phyloP scores from a whole-genome alignment of 2,329 filamentous ascomycete species.

The Penicillium verrucosum region DNA sequence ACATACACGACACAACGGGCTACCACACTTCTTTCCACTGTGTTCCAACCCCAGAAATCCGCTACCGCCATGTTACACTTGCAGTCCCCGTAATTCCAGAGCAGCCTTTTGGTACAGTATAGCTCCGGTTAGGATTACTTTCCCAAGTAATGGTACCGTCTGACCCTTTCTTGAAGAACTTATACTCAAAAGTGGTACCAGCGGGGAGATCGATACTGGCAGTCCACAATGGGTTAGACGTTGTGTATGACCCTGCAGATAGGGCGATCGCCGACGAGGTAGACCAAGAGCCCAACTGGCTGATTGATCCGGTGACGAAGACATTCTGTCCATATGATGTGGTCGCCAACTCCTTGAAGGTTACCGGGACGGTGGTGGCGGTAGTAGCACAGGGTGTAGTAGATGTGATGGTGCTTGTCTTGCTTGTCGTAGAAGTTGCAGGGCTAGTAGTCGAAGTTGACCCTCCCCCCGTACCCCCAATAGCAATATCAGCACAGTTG shows the following conservation, averaged over 20 bases:
- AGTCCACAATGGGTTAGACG: background rate
- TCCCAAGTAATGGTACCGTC: background rate
- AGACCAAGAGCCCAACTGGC: background rate
- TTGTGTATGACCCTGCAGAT: background rate
- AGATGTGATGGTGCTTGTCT: background rate
- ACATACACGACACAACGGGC: background rate
- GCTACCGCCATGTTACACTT: background rate
- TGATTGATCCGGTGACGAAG: background rate
- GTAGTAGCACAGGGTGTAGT: background rate
- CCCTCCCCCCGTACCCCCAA: slow-evolving; percentile 22
- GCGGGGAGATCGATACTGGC: background rate
- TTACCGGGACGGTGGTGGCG: background rate
- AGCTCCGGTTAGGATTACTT: background rate
- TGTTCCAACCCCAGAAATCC: background rate
- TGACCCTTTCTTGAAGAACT: background rate
- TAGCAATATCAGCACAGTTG: slow-evolving; percentile 53
- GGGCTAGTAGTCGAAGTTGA: background rate
- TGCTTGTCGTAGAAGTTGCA: background rate
- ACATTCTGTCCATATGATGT: background rate
- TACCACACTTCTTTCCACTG: background rate
- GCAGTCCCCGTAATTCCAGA: background rate
- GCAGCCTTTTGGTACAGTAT: background rate
- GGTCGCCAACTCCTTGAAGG: background rate
- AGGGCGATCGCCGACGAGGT: background rate
- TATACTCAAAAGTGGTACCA: background rate